Percentiles rank a stretch among this genome's conserved stretches.
Conservation (phyloP, 257 asterid species). For the Verbena officinalis region DNA sequence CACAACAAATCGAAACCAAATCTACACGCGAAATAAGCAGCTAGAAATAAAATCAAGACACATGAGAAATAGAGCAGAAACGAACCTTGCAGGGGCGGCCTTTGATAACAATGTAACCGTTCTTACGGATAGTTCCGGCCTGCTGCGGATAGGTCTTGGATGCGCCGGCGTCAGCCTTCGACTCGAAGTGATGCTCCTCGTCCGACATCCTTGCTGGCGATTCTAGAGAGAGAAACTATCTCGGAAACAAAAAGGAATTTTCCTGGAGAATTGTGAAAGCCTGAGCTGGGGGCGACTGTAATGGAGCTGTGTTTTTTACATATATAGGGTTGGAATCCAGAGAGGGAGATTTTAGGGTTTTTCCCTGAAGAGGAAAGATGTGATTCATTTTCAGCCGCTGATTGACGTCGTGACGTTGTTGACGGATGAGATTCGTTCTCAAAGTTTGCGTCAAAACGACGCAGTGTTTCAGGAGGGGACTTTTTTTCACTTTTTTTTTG, state of each 20-base stretch:
- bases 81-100: constrained; percentile 67
- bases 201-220: constrained; percentile 54
- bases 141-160: constrained; percentile 72
- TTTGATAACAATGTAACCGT: constrained; percentile 63
- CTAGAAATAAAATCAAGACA: not conserved
- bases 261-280: not conserved
- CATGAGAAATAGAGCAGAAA: not conserved
- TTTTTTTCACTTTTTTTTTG: not conserved
- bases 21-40: not conserved
- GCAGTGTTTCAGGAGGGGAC: constrained; percentile 29
- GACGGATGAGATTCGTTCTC: constrained; percentile 37
- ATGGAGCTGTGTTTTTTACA: not conserved
- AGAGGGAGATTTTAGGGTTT: constrained; percentile 37
- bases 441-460: constrained; percentile 42
- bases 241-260: not conserved
- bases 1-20: not conserved
- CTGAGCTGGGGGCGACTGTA: not conserved
- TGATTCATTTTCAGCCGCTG: constrained; percentile 20
- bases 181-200: constrained; percentile 71
- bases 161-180: constrained; percentile 77
- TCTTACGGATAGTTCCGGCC: constrained; percentile 71
- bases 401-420: constrained; percentile 4
- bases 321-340: constrained; percentile 25
- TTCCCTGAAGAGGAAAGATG: not conserved
- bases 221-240: constrained; percentile 8